Percentiles rank a stretch among this genome's conserved stretches.
phyloP scores from a whole-genome alignment of 192 early-diverging fungal species.

The Linderina pennispora region DNA sequence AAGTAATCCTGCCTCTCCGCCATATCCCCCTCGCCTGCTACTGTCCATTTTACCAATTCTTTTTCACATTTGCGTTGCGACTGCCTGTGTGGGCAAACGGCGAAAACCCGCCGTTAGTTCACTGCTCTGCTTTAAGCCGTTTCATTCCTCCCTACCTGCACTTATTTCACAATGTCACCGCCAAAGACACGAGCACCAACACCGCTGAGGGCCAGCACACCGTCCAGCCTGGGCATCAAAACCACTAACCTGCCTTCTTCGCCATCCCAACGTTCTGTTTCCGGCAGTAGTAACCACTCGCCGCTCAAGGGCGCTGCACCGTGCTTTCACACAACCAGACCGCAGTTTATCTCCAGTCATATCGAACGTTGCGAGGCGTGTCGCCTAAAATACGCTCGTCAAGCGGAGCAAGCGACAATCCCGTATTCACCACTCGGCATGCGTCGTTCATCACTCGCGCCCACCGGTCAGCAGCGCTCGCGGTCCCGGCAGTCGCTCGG shows the following conservation, averaged over 20 bases:
- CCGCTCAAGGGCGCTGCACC: conserved; percentile 29
- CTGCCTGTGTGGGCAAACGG: too few species aligned
- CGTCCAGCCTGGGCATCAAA: conserved; percentile 17
- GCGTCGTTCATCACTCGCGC: conserved; percentile 30
- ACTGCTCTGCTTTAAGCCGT: too few species aligned
- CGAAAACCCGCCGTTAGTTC: too few species aligned
- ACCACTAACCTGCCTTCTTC: background rate
- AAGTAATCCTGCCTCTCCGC: too few species aligned
- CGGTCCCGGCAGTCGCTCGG: conserved; percentile 31
- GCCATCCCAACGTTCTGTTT: conserved; percentile 26
- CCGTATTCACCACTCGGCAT: conserved; percentile 22
- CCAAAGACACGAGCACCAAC: conserved; percentile 6
- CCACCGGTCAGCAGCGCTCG: conserved; percentile 19
- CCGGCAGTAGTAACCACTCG: conserved; percentile 29
- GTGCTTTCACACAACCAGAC: conserved; percentile 44
- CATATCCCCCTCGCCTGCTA: too few species aligned
- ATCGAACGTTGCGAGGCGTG: conserved; percentile 48
- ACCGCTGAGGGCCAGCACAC: too few species aligned
- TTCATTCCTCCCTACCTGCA: too few species aligned
- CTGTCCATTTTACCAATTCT: too few species aligned
- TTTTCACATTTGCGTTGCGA: too few species aligned
- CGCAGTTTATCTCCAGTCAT: conserved; percentile 47
- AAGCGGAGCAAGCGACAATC: conserved; percentile 36
- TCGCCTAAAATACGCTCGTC: conserved; percentile 43
- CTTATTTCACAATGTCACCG: conserved; percentile 29